Evolutionary conservation across 257 asterid genomes (phyloP).

Genomic region (Solanum megistacrolobum): DNA sequence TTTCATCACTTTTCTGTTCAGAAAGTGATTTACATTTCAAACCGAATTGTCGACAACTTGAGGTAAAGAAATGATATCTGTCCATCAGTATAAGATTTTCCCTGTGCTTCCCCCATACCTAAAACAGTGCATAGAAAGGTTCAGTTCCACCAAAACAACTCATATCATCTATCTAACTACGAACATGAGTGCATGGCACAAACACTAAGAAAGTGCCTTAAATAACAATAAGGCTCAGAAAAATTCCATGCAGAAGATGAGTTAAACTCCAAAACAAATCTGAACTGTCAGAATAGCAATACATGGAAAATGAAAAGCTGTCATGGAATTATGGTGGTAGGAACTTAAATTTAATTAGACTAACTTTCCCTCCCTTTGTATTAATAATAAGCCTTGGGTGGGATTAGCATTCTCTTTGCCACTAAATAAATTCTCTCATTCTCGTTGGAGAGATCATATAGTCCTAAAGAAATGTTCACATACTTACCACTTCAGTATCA

Average conservation of each 20-base stretch:
- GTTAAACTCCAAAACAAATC: background rate
- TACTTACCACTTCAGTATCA: slow-evolving; percentile 78
- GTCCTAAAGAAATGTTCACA: background rate
- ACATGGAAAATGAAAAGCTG: background rate
- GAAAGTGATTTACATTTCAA: slow-evolving; percentile 55
- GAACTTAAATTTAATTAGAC: background rate
- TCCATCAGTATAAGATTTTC: slow-evolving; percentile 85
- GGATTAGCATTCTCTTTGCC: background rate
- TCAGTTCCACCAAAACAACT: background rate
- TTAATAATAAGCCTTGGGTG: background rate
- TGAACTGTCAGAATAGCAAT: background rate
- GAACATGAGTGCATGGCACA: background rate
- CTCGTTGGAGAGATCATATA: background rate
- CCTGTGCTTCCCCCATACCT: slow-evolving; percentile 86
- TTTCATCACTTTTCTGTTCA: slow-evolving; percentile 59
- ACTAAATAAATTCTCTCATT: background rate
- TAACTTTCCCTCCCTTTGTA: background rate
- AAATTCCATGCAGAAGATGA: background rate
- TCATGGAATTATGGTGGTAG: background rate
- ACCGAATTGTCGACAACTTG: slow-evolving; percentile 82
- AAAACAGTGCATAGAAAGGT: background rate
- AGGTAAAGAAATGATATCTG: slow-evolving; percentile 76
- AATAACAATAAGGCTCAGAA: background rate
- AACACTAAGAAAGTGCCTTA: background rate
- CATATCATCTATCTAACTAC: background rate